Evolutionary conservation across 1,139 yeast species (phyloP).

Genomic region (Candida pseudocylindracea): DNA sequence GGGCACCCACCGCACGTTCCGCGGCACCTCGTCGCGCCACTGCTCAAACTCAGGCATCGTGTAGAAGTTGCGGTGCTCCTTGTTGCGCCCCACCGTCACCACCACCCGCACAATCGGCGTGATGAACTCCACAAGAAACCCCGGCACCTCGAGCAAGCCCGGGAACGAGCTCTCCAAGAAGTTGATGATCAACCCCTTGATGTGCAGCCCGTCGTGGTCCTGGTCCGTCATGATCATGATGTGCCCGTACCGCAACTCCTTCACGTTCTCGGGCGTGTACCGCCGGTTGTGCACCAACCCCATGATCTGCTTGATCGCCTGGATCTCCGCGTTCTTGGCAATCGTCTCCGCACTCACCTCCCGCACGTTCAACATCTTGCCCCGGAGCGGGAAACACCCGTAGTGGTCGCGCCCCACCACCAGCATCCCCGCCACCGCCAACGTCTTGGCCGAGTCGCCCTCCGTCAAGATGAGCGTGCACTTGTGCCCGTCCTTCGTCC

Average conservation of each 20-base stretch:
- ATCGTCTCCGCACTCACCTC: conserved; percentile 94
- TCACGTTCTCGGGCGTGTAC: conserved; percentile 39
- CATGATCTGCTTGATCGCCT: conserved; percentile 85
- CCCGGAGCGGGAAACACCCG: conserved; percentile 91
- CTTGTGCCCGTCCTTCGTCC: conserved; percentile 77
- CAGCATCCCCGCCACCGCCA: conserved; percentile 85
- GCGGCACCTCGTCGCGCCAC: conserved; percentile 81
- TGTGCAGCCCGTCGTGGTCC: conserved; percentile 98
- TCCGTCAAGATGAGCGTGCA: conserved; percentile 90
- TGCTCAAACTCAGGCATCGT: conserved; percentile 90
- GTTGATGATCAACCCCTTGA: conserved; percentile 87
- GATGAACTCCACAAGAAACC: conserved; percentile 79
- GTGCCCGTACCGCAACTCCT: conserved; percentile 78
- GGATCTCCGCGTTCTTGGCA: conserved; percentile 80
- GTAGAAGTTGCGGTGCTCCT: conserved; percentile 50
- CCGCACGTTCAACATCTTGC: conserved; percentile 85
- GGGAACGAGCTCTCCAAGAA: conserved; percentile 90
- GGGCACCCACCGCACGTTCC: conserved; percentile 62
- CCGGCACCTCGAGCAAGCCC: conserved; percentile 77
- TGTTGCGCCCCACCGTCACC: conserved; percentile 30
- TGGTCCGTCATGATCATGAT: conserved; percentile 99
- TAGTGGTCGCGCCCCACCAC: conserved; percentile 92
- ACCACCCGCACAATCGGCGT: conserved; percentile 94
- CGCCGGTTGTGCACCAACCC: conserved; percentile 86
- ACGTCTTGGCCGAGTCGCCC: conserved; percentile 89